These are phyloP conservation scores for Psilocybe subaeruginosa DNA, from an alignment of 768 basidiomycete genomes.

Conservation along the genomic window DNA sequence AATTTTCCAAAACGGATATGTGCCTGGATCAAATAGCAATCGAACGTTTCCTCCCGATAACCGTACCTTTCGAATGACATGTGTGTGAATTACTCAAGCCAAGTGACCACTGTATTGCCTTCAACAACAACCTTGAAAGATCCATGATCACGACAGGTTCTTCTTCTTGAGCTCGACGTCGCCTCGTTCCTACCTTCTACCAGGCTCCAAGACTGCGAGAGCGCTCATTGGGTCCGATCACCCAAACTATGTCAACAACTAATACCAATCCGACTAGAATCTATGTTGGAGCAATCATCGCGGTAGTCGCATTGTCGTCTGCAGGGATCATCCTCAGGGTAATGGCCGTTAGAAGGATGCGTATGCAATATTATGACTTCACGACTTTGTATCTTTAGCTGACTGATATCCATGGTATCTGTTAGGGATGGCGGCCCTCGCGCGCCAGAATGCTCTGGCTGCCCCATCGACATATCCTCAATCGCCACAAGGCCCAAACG, in stretches of 20 bases:
- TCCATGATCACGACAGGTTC: too few species aligned
- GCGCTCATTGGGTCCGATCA: too few species aligned
- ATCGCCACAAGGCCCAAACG: not conserved
- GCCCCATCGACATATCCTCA: not conserved
- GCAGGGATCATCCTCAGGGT: slow-evolving; percentile 12
- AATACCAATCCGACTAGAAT: slow-evolving; percentile 4
- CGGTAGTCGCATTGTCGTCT: slow-evolving; percentile 2
- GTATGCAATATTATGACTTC: not conserved
- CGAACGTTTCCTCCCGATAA: too few species aligned
- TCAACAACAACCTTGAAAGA: too few species aligned
- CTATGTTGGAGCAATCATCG: slow-evolving; percentile 14
- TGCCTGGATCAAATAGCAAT: too few species aligned
- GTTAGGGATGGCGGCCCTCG: not conserved
- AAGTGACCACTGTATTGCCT: too few species aligned
- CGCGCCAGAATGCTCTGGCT: not conserved
- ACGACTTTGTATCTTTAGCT: not conserved
- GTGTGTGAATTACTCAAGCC: too few species aligned
- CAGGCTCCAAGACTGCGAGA: too few species aligned
- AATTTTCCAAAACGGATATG: too few species aligned
- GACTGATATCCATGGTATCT: not conserved
- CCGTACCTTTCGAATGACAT: too few species aligned
- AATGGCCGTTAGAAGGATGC: slow-evolving; percentile 9
- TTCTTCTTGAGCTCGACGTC: not conserved
- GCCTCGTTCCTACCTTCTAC: not conserved
- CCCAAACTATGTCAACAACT: not conserved